Evolutionary conservation across 202 grass and related monocot species (phyloP), one percentile per base, ranked within the genome.

Genomic region (Dendrocalamus latiflorus): DNA sequence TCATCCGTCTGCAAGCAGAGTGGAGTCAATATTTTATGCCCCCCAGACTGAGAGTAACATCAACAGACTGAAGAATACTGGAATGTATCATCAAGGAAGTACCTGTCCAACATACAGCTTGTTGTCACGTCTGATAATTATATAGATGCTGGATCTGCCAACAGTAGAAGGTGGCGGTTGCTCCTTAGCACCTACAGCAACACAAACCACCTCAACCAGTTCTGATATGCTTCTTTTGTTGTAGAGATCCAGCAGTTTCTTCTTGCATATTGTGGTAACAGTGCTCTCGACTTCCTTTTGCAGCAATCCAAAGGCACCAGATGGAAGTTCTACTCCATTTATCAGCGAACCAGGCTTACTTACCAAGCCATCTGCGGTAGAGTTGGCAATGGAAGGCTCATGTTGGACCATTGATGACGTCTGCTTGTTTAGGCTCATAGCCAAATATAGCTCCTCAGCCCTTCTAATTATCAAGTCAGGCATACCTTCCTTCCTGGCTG

Each of bases 21-120:
- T 49, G 16, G 51, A 70, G 26, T 79, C 59, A 38, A 79, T 62
- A 71, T 72, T 88, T 15, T 25, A 50, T 80, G 18, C 7, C 30
- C 20, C 49, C 36, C 17, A 36, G 20, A 70, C 30, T 16, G 16
- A 51, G 21, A 70, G 44, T 11, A 69, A 72, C 2, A 70, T 43
- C 7, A 8, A 12, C 41, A 5, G 38, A 55, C 8, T 17, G 45
- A 21, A 81, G 8, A 80, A 74, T 55, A 37, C 53, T 39, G 41
- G 22, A 77, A 88, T 65, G 26, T 60, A 53, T 18, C 6, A 82
- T 72, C 2, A 55, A 85, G 14, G 36, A 79, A 69, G 41, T 93
- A 98, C 95, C 93, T 98, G 95, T 42, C 95, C 95, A 76, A 98
- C 83, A 68, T 98, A 98, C 18, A 98, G 85, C 77, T 87, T 93